Conservation (phyloP, 192 early-diverging fungal species). For the Umbelopsis vinacea region DNA sequence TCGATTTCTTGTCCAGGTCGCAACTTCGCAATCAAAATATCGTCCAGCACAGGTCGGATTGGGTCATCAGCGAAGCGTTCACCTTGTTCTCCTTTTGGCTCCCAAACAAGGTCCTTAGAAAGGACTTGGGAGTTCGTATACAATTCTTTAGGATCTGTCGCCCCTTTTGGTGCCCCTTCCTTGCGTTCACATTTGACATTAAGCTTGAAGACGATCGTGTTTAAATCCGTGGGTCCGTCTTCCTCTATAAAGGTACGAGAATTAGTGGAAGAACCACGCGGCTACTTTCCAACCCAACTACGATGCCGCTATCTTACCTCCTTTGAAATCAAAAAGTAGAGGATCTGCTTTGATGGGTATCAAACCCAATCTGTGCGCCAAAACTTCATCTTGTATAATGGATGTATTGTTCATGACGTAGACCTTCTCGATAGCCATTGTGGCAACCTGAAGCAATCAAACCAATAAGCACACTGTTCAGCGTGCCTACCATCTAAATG, state of each 20-base stretch:
- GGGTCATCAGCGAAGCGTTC: slow-evolving; percentile 67
- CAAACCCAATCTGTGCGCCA: slow-evolving; percentile 91
- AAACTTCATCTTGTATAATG: slow-evolving; percentile 91
- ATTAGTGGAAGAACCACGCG: background rate
- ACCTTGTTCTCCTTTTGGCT: slow-evolving; percentile 90
- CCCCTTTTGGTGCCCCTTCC: slow-evolving; percentile 58
- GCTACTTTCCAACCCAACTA: background rate
- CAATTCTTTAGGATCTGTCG: slow-evolving; percentile 73
- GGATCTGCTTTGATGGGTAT: slow-evolving; percentile 92
- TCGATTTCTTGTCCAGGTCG: slow-evolving; percentile 88
- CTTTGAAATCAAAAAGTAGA: slow-evolving; percentile 75
- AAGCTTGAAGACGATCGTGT: slow-evolving; percentile 92
- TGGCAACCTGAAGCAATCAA: slow-evolving; percentile 67
- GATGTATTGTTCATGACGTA: slow-evolving; percentile 91
- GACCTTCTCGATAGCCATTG: slow-evolving; percentile 96
- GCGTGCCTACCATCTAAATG: background rate
- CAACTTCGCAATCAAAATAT: slow-evolving; percentile 93
- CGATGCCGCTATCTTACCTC: slow-evolving; percentile 36
- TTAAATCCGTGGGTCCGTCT: slow-evolving; percentile 87
- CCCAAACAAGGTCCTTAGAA: slow-evolving; percentile 80
- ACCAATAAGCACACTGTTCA: background rate
- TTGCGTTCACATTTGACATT: slow-evolving; percentile 73
- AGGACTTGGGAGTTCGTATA: slow-evolving; percentile 76
- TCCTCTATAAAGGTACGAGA: slow-evolving; percentile 40
- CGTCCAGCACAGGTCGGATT: slow-evolving; percentile 81